Conservation (phyloP, 108 stramenopile species). For the Nitzschia sp. region DNA sequence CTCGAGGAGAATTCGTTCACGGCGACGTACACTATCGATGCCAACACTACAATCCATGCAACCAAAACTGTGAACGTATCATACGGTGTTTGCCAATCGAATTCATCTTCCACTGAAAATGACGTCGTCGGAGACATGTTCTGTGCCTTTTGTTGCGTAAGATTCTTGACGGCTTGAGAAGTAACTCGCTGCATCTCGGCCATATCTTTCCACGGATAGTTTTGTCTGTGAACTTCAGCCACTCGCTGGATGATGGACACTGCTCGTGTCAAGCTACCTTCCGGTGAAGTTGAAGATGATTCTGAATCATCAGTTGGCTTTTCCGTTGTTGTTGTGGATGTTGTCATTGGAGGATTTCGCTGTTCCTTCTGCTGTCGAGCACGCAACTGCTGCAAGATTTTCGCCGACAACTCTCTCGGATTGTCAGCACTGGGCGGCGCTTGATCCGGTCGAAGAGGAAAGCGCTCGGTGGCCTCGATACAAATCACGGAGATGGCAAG, state of each 20-base stretch:
- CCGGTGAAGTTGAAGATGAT: neutral
- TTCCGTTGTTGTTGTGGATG: neutral
- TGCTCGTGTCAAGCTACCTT: constrained; percentile 7
- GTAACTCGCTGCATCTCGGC: constrained; percentile 20
- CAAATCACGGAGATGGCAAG: constrained; percentile 21
- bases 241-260: constrained; percentile 13
- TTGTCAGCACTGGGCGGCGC: neutral
- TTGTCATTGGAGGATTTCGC: no score
- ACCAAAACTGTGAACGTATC: constrained; percentile 28
- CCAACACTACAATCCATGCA: constrained; percentile 26
- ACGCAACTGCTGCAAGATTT: constrained; percentile 23
- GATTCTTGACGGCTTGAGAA: constrained; percentile 10
- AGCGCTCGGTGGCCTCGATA: constrained; percentile 6
- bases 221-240: constrained; percentile 9
- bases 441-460: constrained; percentile 3
- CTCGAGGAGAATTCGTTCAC: constrained; percentile 12
- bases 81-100: constrained; percentile 5
- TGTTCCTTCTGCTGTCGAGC: constrained; percentile 7
- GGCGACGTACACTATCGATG: neutral
- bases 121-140: neutral
- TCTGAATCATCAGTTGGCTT: neutral
- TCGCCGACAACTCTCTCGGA: constrained; percentile 7
- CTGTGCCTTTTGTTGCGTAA: neutral
- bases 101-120: neutral
- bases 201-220: neutral